Evolutionary conservation across 2,329 filamentous ascomycete genomes (phyloP), one percentile per base, ranked within the genome.

Genomic region (Aureobasidium leucospermi): DNA sequence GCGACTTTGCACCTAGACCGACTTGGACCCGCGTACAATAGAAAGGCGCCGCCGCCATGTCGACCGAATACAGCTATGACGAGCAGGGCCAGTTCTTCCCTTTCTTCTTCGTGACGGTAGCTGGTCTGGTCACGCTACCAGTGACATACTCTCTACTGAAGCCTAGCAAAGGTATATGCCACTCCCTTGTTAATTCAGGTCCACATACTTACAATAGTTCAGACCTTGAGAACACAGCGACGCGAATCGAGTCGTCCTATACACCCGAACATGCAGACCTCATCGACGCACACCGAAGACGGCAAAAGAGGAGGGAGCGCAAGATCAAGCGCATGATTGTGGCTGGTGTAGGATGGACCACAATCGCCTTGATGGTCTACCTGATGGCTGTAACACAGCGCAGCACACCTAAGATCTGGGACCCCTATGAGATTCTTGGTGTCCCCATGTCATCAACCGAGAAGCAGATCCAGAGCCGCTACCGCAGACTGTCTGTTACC

Each of bases 1-100:
- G 23, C 49, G 31, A 38, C 23, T 42, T 10, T 29, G n/a, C 39
- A 43, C 15, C 41, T 34, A 23, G 41, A 23, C 15, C 28, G 29
- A 39, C 48, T 52, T 29, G 48, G 48, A 39, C 38, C 51, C 39
- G 51, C n/a, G n/a, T 43, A 43, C 38, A 42, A 16, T 55, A 46
- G 46, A 43, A 32, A 52, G 38, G 46, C 45, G 45, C 57, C 58
- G 59, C 62, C 77, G 86, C 79, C 74, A 94, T 94, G 85, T 92
- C 87, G 72, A 90, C 89, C 70, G 93, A 97, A 76, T 99, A 99
- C 81, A 95, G 89, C 70, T 99, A 99, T 79, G 94, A 99, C 83
- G 89, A 96, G 73, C 85, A 94, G 84, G 92, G 91, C 68, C 90
- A 96, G 83, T 96, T 96, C 80, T 99, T 96, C 81, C 94, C 95